Percentiles rank a stretch among this genome's conserved stretches.
phyloP scores from a whole-genome alignment of 2,329 filamentous ascomycete genomes.

The Plenodomus lindquistii region DNA sequence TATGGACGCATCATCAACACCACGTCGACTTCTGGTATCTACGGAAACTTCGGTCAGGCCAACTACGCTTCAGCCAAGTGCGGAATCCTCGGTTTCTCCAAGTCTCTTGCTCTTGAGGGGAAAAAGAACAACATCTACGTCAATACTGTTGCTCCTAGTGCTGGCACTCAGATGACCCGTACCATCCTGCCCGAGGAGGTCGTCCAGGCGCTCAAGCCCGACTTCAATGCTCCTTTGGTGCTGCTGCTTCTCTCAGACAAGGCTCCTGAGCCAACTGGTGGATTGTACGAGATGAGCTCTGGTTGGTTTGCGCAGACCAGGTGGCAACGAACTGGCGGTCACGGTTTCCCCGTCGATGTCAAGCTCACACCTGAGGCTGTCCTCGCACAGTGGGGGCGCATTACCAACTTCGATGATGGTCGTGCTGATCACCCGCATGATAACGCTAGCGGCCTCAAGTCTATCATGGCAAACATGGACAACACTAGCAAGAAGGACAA shows the following conservation, averaged over 20 bases:
- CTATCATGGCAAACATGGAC: slow-evolving; percentile 81
- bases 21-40: slow-evolving; percentile 94
- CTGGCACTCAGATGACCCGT: slow-evolving; percentile 91
- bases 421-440: slow-evolving; percentile 85
- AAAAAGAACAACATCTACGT: slow-evolving; percentile 97
- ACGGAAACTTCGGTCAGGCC: slow-evolving; percentile 98
- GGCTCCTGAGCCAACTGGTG: slow-evolving; percentile 82
- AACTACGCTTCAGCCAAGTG: slow-evolving; percentile 79
- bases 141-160: slow-evolving; percentile 98
- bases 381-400: slow-evolving; percentile 63
- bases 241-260: slow-evolving; percentile 85
- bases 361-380: slow-evolving; percentile 80
- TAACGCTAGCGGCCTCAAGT: slow-evolving; percentile 74
- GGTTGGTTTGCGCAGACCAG: slow-evolving; percentile 91
- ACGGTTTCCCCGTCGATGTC: slow-evolving; percentile 88
- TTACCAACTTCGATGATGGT: slow-evolving; percentile 84
- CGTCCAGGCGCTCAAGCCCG: slow-evolving; percentile 98
- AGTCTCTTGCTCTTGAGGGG: slow-evolving; percentile 89
- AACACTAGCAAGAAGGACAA: slow-evolving; percentile 63
- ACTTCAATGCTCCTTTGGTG: slow-evolving; percentile 94
- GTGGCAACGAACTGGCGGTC: slow-evolving; percentile 90
- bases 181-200: slow-evolving; percentile 96
- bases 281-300: slow-evolving; percentile 91
- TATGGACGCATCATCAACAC: slow-evolving; percentile 97
- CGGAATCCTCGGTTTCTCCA: slow-evolving; percentile 93